A percentile compares a stretch with the other conserved stretches of the same genome.
These are phyloP conservation scores for Myxozyma udenii DNA, from an alignment of 805 yeast genomes.

Conservation along the genomic window DNA sequence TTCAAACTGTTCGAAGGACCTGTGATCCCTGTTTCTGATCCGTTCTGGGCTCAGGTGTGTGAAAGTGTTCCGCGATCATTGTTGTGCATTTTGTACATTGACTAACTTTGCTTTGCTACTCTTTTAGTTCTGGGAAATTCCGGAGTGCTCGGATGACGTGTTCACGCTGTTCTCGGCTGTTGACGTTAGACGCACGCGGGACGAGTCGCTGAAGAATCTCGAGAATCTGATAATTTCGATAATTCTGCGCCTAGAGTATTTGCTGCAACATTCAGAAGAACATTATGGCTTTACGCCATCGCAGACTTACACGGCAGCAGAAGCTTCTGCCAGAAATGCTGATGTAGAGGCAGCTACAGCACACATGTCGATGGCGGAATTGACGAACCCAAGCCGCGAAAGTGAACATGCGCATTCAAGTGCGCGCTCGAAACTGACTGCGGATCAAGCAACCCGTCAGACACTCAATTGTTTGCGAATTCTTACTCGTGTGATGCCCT, in stretches of 20 bases:
- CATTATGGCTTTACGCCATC: conserved; percentile 5
- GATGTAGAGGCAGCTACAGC: neutral
- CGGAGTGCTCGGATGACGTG: conserved; percentile 55
- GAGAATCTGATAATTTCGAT: conserved; percentile 49
- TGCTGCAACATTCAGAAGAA: conserved; percentile 15
- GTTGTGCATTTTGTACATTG: neutral
- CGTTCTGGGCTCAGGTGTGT: conserved; percentile 43
- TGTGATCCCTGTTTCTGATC: conserved; percentile 39
- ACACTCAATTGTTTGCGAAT: conserved; percentile 62
- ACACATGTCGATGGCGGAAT: neutral
- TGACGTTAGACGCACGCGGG: conserved; percentile 61
- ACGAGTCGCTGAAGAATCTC: conserved; percentile 57
- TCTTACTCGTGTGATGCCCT: conserved; percentile 63
- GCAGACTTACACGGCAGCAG: neutral
- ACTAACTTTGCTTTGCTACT: neutral
- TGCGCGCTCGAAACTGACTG: conserved; percentile 2
- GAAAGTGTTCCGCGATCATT: no score
- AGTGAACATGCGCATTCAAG: no score
- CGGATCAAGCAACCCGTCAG: conserved; percentile 33
- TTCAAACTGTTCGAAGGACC: conserved; percentile 44
- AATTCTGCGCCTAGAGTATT: conserved; percentile 27
- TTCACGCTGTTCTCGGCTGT: conserved; percentile 53
- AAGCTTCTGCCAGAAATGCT: neutral
- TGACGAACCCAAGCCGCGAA: neutral
- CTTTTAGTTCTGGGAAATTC: conserved; percentile 47